A percentile compares a stretch with the other conserved stretches of the same genome.
Evolutionary conservation across 108 stramenopile species (phyloP).

Genomic region (Discostella stelligeroides): DNA sequence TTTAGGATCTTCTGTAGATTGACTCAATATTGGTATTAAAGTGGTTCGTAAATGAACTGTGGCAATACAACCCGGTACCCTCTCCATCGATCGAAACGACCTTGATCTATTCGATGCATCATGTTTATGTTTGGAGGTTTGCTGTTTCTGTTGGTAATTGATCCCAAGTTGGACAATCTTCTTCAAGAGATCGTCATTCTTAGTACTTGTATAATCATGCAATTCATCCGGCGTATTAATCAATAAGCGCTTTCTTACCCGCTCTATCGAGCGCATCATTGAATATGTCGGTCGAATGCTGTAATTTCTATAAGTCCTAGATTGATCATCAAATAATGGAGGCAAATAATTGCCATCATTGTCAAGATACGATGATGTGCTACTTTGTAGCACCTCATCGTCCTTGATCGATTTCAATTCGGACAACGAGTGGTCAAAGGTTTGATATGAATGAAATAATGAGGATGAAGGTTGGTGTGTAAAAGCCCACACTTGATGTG

Average conservation of each 20-base stretch:
- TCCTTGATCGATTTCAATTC: conserved; percentile 3
- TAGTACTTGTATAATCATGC: not conserved
- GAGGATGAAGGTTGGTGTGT: too few relatives aligned
- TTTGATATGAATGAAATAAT: too few relatives aligned
- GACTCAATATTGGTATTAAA: conserved; percentile 22
- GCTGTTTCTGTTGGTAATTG: conserved; percentile 9
- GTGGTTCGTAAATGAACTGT: conserved; percentile 64
- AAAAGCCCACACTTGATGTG: too few relatives aligned
- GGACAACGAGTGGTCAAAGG: too few relatives aligned
- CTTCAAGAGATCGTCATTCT: conserved; percentile 28
- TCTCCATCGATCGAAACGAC: conserved; percentile 25
- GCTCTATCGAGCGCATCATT: conserved; percentile 27
- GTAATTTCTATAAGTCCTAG: conserved; percentile 9
- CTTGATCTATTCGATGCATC: not conserved
- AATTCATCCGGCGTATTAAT: not conserved
- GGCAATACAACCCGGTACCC: conserved; percentile 82
- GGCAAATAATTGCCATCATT: conserved; percentile 2
- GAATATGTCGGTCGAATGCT: conserved; percentile 12
- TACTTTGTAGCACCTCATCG: not conserved
- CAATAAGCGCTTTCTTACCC: conserved; percentile 11
- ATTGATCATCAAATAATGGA: conserved; percentile 24
- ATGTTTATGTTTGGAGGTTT: not conserved
- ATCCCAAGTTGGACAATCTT: conserved; percentile 36
- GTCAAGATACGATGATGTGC: not conserved
- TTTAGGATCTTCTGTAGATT: conserved; percentile 9